phyloP scores from a whole-genome alignment of 2,329 filamentous ascomycete species.

The Pyricularia pennisetigena region DNA sequence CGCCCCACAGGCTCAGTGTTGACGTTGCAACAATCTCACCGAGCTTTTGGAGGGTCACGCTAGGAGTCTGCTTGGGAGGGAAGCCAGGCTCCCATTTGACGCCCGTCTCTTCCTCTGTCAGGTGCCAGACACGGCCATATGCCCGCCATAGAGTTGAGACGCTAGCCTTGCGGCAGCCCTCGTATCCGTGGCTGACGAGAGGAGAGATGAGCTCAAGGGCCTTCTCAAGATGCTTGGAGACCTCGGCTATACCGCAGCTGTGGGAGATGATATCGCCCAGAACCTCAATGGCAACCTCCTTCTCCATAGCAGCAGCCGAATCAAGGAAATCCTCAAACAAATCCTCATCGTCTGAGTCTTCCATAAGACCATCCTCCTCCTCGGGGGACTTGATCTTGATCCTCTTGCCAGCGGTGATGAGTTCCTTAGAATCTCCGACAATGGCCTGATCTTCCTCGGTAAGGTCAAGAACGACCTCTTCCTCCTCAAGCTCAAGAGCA shows the following conservation, averaged over 20 bases:
- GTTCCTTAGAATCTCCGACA: constrained; percentile 53
- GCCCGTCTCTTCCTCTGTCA: constrained; percentile 69
- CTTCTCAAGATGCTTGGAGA: constrained; percentile 77
- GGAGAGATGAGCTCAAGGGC: constrained; percentile 73
- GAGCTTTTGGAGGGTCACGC: constrained; percentile 71
- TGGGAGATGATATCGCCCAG: constrained; percentile 86
- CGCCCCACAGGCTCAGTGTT: constrained; percentile 76
- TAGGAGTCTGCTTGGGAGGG: constrained; percentile 71
- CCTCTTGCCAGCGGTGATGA: constrained; percentile 74
- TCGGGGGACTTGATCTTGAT: constrained; percentile 64
- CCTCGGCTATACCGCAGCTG: constrained; percentile 64
- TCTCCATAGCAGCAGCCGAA: constrained; percentile 85
- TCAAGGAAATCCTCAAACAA: constrained; percentile 82
- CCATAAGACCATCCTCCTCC: constrained; percentile 47
- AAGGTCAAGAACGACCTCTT: constrained; percentile 72
- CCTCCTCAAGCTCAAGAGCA: constrained; percentile 78
- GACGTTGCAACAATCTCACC: constrained; percentile 77
- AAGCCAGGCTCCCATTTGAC: constrained; percentile 86
- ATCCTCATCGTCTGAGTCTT: constrained; percentile 56
- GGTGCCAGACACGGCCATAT: constrained; percentile 81
- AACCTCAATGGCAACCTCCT: constrained; percentile 94
- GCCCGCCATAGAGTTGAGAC: constrained; percentile 88
- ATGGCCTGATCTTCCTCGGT: constrained; percentile 66
- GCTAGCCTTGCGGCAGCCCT: constrained; percentile 87
- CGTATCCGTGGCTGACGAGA: constrained; percentile 80